Conservation (phyloP, 1,284 basidiomycete genomes). For the Hymenochaete sp. region DNA sequence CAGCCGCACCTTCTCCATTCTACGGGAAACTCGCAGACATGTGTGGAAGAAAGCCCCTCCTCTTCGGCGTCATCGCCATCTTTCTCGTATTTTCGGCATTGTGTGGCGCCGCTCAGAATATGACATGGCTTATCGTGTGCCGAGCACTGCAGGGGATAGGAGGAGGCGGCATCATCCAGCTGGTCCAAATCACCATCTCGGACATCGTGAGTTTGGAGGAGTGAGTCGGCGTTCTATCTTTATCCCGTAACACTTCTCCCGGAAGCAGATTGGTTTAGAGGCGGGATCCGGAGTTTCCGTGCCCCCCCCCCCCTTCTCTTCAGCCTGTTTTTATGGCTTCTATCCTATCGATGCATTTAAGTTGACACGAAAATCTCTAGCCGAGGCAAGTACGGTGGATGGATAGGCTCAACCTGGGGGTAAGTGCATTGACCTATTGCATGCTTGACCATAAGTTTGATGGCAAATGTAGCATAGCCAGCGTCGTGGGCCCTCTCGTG, state of each 20-base stretch:
- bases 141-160: conserved; percentile 80
- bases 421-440: too few species aligned
- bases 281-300: too few species aligned
- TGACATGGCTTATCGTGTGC: conserved; percentile 65
- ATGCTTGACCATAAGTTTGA: too few species aligned
- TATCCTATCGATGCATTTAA: not conserved
- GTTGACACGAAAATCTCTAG: too few species aligned
- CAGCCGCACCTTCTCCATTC: conserved; percentile 58
- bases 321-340: not conserved
- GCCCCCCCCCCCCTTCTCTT: not conserved
- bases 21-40: conserved; percentile 73
- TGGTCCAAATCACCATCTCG: conserved; percentile 64
- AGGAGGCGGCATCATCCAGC: conserved; percentile 65
- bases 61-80: conserved; percentile 57
- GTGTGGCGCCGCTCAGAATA: conserved; percentile 73
- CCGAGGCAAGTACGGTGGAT: conserved; percentile 66
- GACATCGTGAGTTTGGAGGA: conserved; percentile 74
- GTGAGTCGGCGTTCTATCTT: conserved; percentile 36
- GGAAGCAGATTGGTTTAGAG: too few species aligned
- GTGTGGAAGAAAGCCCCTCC: conserved; percentile 62
- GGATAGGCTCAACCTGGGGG: conserved; percentile 75
- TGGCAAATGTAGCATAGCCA: too few species aligned
- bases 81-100: conserved; percentile 79
- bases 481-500: conserved; percentile 68
- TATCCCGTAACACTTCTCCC: conserved; percentile 7